phyloP scores from a whole-genome alignment of 768 basidiomycete species.

The Amanita phalloides region DNA sequence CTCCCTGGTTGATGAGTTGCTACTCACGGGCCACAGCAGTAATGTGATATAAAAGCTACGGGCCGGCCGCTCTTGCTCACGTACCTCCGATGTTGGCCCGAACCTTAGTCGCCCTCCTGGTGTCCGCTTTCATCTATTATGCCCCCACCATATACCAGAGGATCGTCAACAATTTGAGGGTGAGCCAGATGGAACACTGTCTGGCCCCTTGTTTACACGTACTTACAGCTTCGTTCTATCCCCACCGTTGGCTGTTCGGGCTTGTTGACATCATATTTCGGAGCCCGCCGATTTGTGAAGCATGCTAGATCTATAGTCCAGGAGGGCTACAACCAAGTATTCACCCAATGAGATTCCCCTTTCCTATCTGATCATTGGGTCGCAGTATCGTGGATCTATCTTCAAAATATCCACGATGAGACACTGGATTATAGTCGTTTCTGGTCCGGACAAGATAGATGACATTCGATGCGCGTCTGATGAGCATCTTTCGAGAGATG shows the following conservation, averaged over 20 bases:
- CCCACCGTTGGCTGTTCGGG: background rate
- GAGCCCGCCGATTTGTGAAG: slow-evolving; percentile 12
- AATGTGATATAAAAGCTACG: too few species aligned
- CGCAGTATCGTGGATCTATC: slow-evolving; percentile 14
- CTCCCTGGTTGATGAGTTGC: too few species aligned
- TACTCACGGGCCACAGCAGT: too few species aligned
- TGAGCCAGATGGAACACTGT: background rate
- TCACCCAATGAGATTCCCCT: background rate
- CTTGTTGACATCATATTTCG: slow-evolving; percentile 17
- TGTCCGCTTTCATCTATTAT: background rate
- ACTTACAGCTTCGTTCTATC: background rate
- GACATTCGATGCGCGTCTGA: slow-evolving; percentile 36
- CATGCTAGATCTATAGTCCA: slow-evolving; percentile 15
- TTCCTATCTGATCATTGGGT: background rate
- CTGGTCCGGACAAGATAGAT: slow-evolving; percentile 27
- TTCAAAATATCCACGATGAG: slow-evolving; percentile 35
- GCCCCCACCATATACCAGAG: background rate
- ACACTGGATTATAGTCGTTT: slow-evolving; percentile 34
- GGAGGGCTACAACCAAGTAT: slow-evolving; percentile 23
- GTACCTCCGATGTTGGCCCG: too few species aligned
- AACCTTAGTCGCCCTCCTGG: too few species aligned
- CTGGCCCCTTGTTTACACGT: too few species aligned
- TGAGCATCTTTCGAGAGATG: slow-evolving; percentile 26
- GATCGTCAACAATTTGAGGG: background rate
- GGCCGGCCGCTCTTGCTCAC: too few species aligned